Evolutionary conservation across 1,284 basidiomycete species (phyloP).

Genomic region (Mrakiaceae sp.): DNA sequence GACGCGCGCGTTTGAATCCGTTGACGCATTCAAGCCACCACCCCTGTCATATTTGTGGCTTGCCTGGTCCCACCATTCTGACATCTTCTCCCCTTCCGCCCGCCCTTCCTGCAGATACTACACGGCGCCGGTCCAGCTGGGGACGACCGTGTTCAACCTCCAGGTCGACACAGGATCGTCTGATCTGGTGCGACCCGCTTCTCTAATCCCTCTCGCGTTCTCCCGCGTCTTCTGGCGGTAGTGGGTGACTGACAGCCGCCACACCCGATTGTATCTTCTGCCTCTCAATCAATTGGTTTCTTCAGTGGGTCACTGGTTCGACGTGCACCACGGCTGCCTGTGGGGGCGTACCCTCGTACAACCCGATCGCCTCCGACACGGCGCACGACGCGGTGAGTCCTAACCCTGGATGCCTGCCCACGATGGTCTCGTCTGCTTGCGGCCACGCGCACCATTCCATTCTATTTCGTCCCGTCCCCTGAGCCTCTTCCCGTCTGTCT

Average conservation of each 20-base stretch:
- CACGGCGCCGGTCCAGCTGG: slow-evolving; percentile 46
- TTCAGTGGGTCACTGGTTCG: slow-evolving; percentile 52
- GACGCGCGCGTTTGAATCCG: too few relatives aligned
- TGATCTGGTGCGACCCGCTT: slow-evolving; percentile 46
- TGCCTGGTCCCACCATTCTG: too few relatives aligned
- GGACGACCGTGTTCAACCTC: slow-evolving; percentile 46
- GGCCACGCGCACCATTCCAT: too few relatives aligned
- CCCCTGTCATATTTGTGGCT: too few relatives aligned
- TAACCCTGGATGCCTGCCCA: background rate
- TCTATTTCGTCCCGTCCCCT: too few relatives aligned
- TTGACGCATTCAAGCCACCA: too few relatives aligned
- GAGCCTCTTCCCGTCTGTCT: background rate
- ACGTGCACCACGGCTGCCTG: slow-evolving; percentile 45
- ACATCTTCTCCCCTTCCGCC: background rate
- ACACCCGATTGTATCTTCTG: background rate
- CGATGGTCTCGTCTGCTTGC: too few relatives aligned
- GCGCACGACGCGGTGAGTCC: slow-evolving; percentile 25
- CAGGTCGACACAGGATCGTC: slow-evolving; percentile 66
- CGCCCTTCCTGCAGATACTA: slow-evolving; percentile 42
- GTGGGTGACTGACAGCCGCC: background rate
- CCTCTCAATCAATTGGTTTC: background rate
- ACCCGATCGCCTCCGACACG: slow-evolving; percentile 29
- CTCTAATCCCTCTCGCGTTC: background rate
- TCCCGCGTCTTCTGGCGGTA: slow-evolving; percentile 5
- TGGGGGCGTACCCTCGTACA: slow-evolving; percentile 18